Base-by-base conservation (phyloP, 331 rosid species). In the Ulmus americana region DNA sequence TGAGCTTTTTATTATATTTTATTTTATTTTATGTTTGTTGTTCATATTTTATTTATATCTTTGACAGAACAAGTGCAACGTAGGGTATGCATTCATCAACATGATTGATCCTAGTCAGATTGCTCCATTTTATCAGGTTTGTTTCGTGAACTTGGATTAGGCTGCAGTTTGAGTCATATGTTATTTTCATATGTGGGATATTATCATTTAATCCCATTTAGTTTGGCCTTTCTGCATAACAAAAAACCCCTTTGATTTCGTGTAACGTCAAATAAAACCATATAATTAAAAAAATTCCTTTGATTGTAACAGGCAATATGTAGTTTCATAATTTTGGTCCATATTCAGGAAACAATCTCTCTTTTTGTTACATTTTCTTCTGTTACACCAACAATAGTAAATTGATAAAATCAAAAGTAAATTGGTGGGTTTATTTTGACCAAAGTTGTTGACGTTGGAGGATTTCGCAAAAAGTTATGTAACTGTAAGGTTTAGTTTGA, bases 61-160 rank as follows among this genome's bases (percentile, higher is more conserved):
- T 54, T 58, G 76, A 74, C 90, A 88, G 96, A 88, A 88, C 95
- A 88, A 88, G 76, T 88, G 96, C 72, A 88, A 88, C 50, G 96
- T 88, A 74, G 96, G 96, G 71, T 88, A 88, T 75, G 96, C 96
- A 15, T 88, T 88, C 86, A 88, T 88, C 83, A 88, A 88, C 61
- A 88, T 86, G 96, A 77, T 69, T 55, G 90, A 88, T 74, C 95
- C 96, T 48, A 73, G 70, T 64, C 95, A 88, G 79, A 88, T 88
- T 50, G 71, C 86, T 80, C 90, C 94, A 49, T 88, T 88, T 74
- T 76, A 82, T 79, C 85, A 88, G 96, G 96, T 88, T 55, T 67
- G 69, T 10, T 55, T 6, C 50, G 38, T 9, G 5, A 69, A 53
- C 53, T 53, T 71, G 41, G 74, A 18, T 11, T 59, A 28, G 43